These are phyloP conservation scores for Nosema bombycis DNA, from an alignment of 371 early-diverging fungal genomes.

Conservation along the genomic window DNA sequence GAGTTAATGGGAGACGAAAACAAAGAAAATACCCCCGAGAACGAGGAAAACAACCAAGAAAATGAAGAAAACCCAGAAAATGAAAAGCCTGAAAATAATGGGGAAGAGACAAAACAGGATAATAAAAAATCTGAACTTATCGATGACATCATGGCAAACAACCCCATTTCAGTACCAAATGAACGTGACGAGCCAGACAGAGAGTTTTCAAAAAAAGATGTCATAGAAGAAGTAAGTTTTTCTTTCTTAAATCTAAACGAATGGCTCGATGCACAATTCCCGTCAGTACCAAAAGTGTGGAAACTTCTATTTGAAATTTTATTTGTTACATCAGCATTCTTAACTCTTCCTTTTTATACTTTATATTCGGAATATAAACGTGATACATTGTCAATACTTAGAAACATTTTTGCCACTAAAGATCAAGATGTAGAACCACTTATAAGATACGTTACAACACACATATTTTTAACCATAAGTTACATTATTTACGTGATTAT, in stretches of 20 bases:
- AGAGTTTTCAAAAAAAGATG: conserved; percentile 30
- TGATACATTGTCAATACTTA: not conserved
- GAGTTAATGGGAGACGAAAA: too few relatives aligned
- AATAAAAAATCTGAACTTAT: conserved; percentile 12
- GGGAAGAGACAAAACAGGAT: conserved; percentile 30
- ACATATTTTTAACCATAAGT: conserved; percentile 45
- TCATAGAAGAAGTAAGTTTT: conserved; percentile 27
- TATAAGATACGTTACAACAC: conserved; percentile 20
- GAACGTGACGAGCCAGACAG: conserved; percentile 11
- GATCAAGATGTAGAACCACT: not conserved
- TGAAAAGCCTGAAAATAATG: conserved; percentile 30
- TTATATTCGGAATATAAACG: conserved; percentile 22
- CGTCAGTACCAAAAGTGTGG: conserved; percentile 14
- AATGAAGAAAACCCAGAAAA: conserved; percentile 30
- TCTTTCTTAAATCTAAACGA: conserved; percentile 48
- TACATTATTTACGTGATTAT: conserved; percentile 54
- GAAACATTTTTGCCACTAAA: conserved; percentile 27
- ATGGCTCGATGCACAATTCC: conserved; percentile 39
- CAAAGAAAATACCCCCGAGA: conserved; percentile 21
- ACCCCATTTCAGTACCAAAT: conserved; percentile 28
- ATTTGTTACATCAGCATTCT: conserved; percentile 51
- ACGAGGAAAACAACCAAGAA: conserved; percentile 19
- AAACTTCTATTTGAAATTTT: conserved; percentile 37
- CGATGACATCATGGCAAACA: conserved; percentile 45
- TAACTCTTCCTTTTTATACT: conserved; percentile 39